Evolutionary conservation across 176 grass and related monocot species (phyloP), one percentile per base, ranked within the genome.

Genomic region (Panicum miliaceum): DNA sequence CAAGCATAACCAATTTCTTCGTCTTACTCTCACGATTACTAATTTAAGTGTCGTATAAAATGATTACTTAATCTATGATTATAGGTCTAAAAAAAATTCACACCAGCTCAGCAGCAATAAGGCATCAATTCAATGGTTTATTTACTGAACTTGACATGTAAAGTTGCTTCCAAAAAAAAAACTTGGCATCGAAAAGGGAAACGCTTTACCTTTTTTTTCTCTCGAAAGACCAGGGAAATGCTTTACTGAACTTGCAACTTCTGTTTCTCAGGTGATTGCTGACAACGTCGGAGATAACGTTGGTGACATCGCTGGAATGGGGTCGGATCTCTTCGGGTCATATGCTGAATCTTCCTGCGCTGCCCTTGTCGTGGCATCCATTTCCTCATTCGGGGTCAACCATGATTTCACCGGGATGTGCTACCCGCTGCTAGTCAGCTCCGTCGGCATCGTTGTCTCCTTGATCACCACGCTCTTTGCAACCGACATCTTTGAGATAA

Each of bases 201-300:
- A 19, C 15, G 43, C 38, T 43, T 64, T 20, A 41, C 83, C n/a
- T n/a, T n/a, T n/a, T n/a, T n/a, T n/a, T n/a, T n/a, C n/a, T n/a
- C n/a, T n/a, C n/a, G n/a, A n/a, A 40, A 3, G 38, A 40, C 4
- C 38, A 64, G 34, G 6, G 4, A 64, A 35, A 19, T n/a, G 43
- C 38, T 43, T 64, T 20, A 41, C 83, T 83, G 73, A 76, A 73
- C 25, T 59, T 34, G 29, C 9, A 68, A 16, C 0, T 32, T 37
- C 42, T 60, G 1, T 20, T 27, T 34, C 58, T 81, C 82, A 91
- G 89, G 89, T 91, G 63, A 91, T 88, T 40, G 89, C 85, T 23
- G 85, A 88, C 85, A 88, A 88, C 34, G 89, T 91, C 6, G 89
- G 89, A n/a, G 89, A 91, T 5, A 91, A 88, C 38, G 82, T 88